These are phyloP conservation scores for Coemansia sp. DNA, from an alignment of 192 early-diverging fungal genomes.

Conservation along the genomic window DNA sequence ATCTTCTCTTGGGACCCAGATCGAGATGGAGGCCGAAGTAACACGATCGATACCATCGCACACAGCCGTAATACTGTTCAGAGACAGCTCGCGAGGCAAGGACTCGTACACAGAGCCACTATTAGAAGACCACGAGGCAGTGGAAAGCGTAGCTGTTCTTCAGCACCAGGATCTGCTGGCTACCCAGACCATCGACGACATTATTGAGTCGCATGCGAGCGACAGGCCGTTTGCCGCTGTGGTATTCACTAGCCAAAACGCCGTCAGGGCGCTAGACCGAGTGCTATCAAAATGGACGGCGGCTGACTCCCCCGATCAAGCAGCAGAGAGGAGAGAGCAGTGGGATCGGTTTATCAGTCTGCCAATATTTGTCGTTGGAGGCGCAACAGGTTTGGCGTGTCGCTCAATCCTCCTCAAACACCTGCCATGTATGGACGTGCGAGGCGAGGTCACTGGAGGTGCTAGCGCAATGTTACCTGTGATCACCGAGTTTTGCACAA, in stretches of 20 bases:
- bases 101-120: constrained; percentile 23
- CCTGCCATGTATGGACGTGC: constrained; percentile 9
- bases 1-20: background rate
- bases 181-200: constrained; percentile 6
- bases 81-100: constrained; percentile 17
- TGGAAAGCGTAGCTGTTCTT: constrained; percentile 28
- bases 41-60: background rate
- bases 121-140: constrained; percentile 12
- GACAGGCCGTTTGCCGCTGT: constrained; percentile 13
- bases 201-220: background rate
- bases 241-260: constrained; percentile 44
- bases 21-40: background rate
- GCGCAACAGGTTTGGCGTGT: constrained; percentile 24
- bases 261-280: constrained; percentile 18
- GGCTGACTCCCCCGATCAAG: background rate
- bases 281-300: constrained; percentile 15
- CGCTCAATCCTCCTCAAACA: background rate
- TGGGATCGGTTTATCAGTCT: constrained; percentile 15
- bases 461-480: constrained; percentile 27
- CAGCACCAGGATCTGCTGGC: constrained; percentile 28
- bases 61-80: constrained; percentile 30
- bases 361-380: constrained; percentile 47
- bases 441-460: constrained; percentile 24
- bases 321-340: background rate
- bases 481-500: constrained; percentile 20